A percentile compares a stretch with the other conserved stretches of the same genome.
phyloP scores from a whole-genome alignment of 345 rosid species.

The Eucalyptus sideroxylon region DNA sequence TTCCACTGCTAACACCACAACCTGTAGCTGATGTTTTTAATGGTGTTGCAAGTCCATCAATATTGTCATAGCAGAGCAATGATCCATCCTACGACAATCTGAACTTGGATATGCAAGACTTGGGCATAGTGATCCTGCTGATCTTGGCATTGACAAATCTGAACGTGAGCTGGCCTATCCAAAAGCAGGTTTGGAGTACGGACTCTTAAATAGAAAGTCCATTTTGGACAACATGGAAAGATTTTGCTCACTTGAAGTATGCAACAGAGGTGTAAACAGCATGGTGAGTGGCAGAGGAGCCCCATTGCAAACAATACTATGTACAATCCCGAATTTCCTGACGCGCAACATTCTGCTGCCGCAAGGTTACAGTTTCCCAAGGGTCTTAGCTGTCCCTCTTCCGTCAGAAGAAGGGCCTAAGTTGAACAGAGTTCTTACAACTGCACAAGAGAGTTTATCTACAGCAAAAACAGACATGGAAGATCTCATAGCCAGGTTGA shows the following conservation, averaged over 20 bases:
- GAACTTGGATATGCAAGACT: slow-evolving; percentile 38
- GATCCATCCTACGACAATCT: slow-evolving; percentile 42
- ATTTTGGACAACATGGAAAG: slow-evolving; percentile 24
- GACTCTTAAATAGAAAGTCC: slow-evolving; percentile 23
- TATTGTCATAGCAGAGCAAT: slow-evolving; percentile 33
- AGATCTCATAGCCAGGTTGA: slow-evolving; percentile 74
- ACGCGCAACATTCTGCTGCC: not conserved
- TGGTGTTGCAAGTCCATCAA: slow-evolving; percentile 20
- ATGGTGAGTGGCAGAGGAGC: slow-evolving; percentile 1
- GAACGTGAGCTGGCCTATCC: slow-evolving; percentile 23
- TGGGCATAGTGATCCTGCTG: slow-evolving; percentile 13
- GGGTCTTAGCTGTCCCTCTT: slow-evolving; percentile 34
- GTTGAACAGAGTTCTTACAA: slow-evolving; percentile 66
- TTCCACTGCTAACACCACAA: slow-evolving; percentile 11
- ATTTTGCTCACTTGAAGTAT: slow-evolving; percentile 11
- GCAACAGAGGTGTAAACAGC: slow-evolving; percentile 14
- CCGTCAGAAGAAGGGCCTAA: slow-evolving; percentile 54
- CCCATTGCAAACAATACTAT: not conserved
- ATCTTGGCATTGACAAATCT: not conserved
- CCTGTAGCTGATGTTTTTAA: slow-evolving; percentile 32
- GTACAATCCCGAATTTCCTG: not conserved
- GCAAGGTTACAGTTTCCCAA: slow-evolving; percentile 19
- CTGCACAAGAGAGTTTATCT: slow-evolving; percentile 50
- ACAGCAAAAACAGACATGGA: slow-evolving; percentile 82
- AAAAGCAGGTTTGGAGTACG: slow-evolving; percentile 18